These are phyloP conservation scores for Cordyceps javanica DNA, from an alignment of 2,329 filamentous ascomycete species.

Conservation along the genomic window DNA sequence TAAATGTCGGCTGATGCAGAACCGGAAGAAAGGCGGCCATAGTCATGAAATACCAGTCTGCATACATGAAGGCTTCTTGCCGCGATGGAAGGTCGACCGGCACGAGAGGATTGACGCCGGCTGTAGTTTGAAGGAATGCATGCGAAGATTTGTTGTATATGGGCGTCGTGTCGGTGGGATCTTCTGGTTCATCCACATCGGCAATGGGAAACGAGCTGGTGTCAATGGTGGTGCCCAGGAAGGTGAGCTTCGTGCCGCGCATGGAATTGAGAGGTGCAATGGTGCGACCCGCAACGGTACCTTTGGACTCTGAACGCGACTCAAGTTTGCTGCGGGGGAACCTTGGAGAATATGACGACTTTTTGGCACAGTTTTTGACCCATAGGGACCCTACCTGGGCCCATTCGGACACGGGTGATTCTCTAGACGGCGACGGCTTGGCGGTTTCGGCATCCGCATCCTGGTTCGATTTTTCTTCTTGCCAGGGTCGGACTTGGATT, in stretches of 20 bases:
- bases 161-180: conserved; percentile 34
- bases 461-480: conserved; percentile 29
- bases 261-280: conserved; percentile 64
- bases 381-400: conserved; percentile 26
- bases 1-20: conserved; percentile 69
- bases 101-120: conserved; percentile 53
- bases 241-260: conserved; percentile 67
- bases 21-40: conserved; percentile 67
- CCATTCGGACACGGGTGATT: conserved; percentile 19
- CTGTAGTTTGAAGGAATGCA: conserved; percentile 60
- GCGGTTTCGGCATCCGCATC: not conserved
- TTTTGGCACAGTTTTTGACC: conserved; percentile 28
- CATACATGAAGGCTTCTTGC: conserved; percentile 60
- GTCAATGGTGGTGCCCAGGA: conserved; percentile 76
- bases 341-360: conserved; percentile 18
- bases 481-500: conserved; percentile 51
- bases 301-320: conserved; percentile 51
- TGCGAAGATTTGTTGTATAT: conserved; percentile 67
- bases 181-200: conserved; percentile 54
- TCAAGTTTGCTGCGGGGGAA: conserved; percentile 31
- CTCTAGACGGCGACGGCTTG: not conserved
- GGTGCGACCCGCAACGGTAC: conserved; percentile 59
- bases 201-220: conserved; percentile 63
- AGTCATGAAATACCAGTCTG: conserved; percentile 69
- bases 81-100: conserved; percentile 57